Evolutionary conservation across 495 filamentous ascomycete species (phyloP).

Genomic region (Penicillium bovifimosum): DNA sequence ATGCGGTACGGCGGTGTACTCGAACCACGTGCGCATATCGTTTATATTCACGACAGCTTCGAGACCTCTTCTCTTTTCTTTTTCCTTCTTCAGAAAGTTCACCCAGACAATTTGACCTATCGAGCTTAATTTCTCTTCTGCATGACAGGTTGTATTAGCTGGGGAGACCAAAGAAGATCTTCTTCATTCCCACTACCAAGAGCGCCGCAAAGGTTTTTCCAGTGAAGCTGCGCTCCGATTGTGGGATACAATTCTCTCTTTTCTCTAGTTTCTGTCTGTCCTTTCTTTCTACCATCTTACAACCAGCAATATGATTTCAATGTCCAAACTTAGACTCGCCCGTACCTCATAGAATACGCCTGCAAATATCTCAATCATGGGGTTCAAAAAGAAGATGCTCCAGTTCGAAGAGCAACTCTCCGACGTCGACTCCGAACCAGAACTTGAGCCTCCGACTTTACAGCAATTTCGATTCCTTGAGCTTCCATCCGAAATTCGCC

Average conservation of each 20-base stretch:
- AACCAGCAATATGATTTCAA: neutral
- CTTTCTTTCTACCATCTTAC: slow-evolving; percentile 4
- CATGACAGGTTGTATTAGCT: slow-evolving; percentile 61
- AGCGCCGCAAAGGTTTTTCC: slow-evolving; percentile 49
- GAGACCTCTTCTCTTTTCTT: slow-evolving; percentile 20
- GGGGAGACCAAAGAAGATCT: slow-evolving; percentile 54
- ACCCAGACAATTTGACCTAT: slow-evolving; percentile 65
- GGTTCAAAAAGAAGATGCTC: slow-evolving; percentile 13
- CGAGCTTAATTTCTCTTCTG: slow-evolving; percentile 36
- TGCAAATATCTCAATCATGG: slow-evolving; percentile 16
- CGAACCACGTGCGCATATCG: slow-evolving; percentile 22
- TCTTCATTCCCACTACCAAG: slow-evolving; percentile 53
- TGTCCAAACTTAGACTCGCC: slow-evolving; percentile 1
- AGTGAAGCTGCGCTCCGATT: slow-evolving; percentile 47
- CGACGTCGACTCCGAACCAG: slow-evolving; percentile 9
- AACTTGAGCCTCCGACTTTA: slow-evolving; percentile 1
- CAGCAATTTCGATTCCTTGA: slow-evolving; percentile 67
- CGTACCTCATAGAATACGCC: neutral
- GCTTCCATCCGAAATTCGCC: slow-evolving; percentile 70
- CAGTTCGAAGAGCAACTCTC: slow-evolving; percentile 14
- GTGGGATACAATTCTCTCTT: slow-evolving; percentile 37
- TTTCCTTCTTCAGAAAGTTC: slow-evolving; percentile 52
- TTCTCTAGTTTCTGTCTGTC: slow-evolving; percentile 8
- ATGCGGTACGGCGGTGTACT: slow-evolving; percentile 19
- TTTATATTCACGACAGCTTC: slow-evolving; percentile 16